Evolutionary conservation across 1,139 yeast genomes (phyloP), one percentile per base, ranked within the genome.

Genomic region (Yamadazyma siamensis): DNA sequence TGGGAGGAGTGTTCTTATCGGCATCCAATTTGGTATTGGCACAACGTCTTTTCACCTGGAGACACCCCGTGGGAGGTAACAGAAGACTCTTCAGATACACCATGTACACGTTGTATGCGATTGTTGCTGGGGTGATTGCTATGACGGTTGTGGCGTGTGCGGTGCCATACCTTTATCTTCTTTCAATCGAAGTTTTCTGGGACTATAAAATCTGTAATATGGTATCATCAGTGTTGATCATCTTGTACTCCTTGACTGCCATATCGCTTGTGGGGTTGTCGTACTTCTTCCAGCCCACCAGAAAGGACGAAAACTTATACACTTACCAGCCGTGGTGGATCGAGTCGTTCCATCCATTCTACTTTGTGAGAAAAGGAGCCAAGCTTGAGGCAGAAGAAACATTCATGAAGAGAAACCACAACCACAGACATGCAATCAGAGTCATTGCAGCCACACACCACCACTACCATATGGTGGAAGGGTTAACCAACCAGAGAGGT

Each of bases 271-370:
- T 64, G 34, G 54, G 45, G 2, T 54, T 64, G 44, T 56, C 69
- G 3, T 63, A 59, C 38, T 57, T 62, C 44, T 60, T 64, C 39
- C 59, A 63, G 27, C 69, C 71, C 15, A 58, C 68, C 26, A 39
- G 47, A 28, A 64, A 64, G 43, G 71, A 65, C 48, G 68, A 63
- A 38, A 54, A 52, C 34, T 53, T 61, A 36, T 62, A 62, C 46
- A 63, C 70, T 6, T 65, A 61, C 41, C 71, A 65, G 39, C 70
- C 71, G 13, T 64, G 71, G 71, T 65, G 71, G 71, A 59, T 65
- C 38, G 68, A 64, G 42, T 55, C 62, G 11, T 65, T 65, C 41
- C 41, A 52, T 20, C 65, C 69, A 6, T 55, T 60, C 24, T 65
- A 65, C 41, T 65, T 61, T 42, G 70, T 63, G 13, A 47, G 50